Conservation (phyloP, 1,284 basidiomycete genomes). For the Rhodotorula sp. region DNA sequence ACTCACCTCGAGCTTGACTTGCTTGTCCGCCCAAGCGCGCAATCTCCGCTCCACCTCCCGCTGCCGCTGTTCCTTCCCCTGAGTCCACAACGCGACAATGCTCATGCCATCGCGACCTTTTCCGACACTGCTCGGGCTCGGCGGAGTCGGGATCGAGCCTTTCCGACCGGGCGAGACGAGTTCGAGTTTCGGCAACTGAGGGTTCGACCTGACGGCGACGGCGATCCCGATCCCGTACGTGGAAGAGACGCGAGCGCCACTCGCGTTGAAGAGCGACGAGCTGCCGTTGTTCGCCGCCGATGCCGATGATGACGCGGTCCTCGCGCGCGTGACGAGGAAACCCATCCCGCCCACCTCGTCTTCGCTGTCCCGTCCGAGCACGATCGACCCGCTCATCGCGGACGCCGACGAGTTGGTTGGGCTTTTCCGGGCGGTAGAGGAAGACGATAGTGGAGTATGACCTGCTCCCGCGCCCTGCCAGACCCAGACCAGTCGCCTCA, state of each 20-base stretch:
- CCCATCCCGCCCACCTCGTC: constrained; percentile 38
- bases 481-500: constrained; percentile 31
- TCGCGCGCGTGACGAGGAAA: constrained; percentile 33
- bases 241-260: constrained; percentile 13
- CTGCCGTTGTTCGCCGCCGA: neutral
- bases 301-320: constrained; percentile 8
- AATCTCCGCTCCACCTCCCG: constrained; percentile 27
- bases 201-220: constrained; percentile 33
- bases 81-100: constrained; percentile 40
- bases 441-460: neutral
- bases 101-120: constrained; percentile 40
- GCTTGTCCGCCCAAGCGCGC: constrained; percentile 14
- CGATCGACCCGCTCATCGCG: neutral
- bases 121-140: constrained; percentile 35
- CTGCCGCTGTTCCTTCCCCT: constrained; percentile 32
- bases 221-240: constrained; percentile 35
- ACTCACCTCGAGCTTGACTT: constrained; percentile 18
- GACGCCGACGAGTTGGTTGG: neutral
- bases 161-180: constrained; percentile 17
- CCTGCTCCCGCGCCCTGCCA: constrained; percentile 31
- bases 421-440: neutral
- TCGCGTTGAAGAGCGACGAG: neutral
- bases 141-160: constrained; percentile 7
- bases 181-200: constrained; percentile 37
- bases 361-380: constrained; percentile 1